Conservation (phyloP, 495 filamentous ascomycete genomes). For the Penicillium coffeae region DNA sequence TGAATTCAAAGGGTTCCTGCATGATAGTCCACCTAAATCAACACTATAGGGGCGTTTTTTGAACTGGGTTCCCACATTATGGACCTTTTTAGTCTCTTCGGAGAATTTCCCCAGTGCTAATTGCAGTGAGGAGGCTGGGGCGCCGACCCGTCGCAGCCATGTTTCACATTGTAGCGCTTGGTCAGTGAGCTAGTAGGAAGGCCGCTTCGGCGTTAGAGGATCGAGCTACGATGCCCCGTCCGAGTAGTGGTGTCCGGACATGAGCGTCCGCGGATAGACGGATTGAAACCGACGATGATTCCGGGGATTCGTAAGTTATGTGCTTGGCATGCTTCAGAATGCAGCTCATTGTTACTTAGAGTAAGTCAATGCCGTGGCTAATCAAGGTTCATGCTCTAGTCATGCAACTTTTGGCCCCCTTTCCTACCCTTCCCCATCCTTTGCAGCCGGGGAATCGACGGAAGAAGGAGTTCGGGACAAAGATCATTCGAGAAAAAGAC, state of each 20-base stretch:
- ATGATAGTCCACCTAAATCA: conserved; percentile 10
- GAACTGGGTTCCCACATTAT: not conserved
- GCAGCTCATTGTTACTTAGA: too few relatives aligned
- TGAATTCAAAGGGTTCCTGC: conserved; percentile 23
- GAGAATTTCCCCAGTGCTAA: conserved; percentile 4
- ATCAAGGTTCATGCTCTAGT: not conserved
- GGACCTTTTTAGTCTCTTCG: not conserved
- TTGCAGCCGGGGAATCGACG: not conserved
- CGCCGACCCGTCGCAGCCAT: conserved; percentile 20
- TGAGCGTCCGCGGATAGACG: too few relatives aligned
- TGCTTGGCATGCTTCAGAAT: too few relatives aligned
- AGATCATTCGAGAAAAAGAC: conserved; percentile 17
- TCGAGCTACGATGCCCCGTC: not conserved
- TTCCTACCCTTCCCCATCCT: not conserved
- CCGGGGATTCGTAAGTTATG: too few relatives aligned
- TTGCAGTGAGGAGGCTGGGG: conserved; percentile 13
- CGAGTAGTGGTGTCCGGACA: too few relatives aligned
- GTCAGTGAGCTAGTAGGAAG: conserved; percentile 3
- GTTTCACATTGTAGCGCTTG: conserved; percentile 15
- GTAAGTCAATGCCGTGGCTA: not conserved
- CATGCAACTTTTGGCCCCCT: not conserved
- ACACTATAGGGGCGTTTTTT: not conserved
- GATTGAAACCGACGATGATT: not conserved
- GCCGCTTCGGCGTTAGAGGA: conserved; percentile 10
- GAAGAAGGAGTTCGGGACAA: not conserved